These are phyloP conservation scores for Penicillium sp. DNA, from an alignment of 2,329 filamentous ascomycete genomes.

Conservation along the genomic window DNA sequence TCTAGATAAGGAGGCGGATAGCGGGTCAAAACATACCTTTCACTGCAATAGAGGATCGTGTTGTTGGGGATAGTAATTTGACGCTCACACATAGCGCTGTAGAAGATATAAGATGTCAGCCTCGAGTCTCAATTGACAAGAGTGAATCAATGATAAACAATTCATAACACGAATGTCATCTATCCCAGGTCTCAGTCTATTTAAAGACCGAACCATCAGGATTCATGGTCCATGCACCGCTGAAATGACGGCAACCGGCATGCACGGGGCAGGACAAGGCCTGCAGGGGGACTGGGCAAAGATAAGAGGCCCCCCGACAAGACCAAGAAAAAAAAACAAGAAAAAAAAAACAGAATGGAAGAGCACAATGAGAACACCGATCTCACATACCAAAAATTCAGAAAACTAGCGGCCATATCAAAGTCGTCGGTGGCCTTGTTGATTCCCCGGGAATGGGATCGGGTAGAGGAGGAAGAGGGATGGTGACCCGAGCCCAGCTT, in stretches of 20 bases:
- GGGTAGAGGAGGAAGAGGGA: background rate
- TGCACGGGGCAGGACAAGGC: slow-evolving; percentile 15
- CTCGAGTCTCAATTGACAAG: background rate
- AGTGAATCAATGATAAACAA: background rate
- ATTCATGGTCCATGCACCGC: slow-evolving; percentile 16
- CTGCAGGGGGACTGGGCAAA: slow-evolving; percentile 16
- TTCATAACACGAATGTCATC: background rate
- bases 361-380: background rate
- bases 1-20: background rate
- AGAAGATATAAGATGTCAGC: slow-evolving; percentile 10
- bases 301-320: slow-evolving; percentile 18
- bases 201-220: slow-evolving; percentile 17
- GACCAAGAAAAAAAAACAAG: background rate
- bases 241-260: slow-evolving; percentile 23
- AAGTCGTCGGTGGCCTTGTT: slow-evolving; percentile 32
- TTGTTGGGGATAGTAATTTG: slow-evolving; percentile 66
- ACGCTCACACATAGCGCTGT: slow-evolving; percentile 66
- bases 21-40: slow-evolving; percentile 53
- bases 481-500: slow-evolving; percentile 37
- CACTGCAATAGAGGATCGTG: slow-evolving; percentile 65
- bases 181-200: slow-evolving; percentile 29
- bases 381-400: slow-evolving; percentile 50
- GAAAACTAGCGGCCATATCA: slow-evolving; percentile 50
- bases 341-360: background rate
- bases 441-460: slow-evolving; percentile 23